Evolutionary conservation across 371 early-diverging fungal species (phyloP), one percentile per base, ranked within the genome.

Genomic region (Catenaria anguillulae): DNA sequence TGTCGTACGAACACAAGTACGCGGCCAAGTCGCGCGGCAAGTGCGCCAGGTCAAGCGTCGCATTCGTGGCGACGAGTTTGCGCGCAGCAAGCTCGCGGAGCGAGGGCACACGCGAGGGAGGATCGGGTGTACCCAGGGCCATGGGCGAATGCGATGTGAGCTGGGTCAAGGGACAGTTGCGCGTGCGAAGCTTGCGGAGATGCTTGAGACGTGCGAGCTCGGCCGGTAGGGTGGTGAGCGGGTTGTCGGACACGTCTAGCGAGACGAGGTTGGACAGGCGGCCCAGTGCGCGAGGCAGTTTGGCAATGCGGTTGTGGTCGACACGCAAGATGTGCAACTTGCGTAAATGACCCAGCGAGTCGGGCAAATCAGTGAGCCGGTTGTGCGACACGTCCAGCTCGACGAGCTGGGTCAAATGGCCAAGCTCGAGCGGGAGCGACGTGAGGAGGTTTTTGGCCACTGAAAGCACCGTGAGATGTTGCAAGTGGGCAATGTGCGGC

Each of bases 301-400:
- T 64, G 10, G 60, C 63, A n/a, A 92, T 68, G 23, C 61, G 48
- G 67, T 84, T 87, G 43, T 71, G 50, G 45, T 77, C 73, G 2
- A 87, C 66, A 19, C 78, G 64, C 13, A 93, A 73, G 8, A 68
- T 71, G 24, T 75, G 74, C 31, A 90, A 74, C 50, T 77, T 75
- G 35, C 72, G 75, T 4, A 90, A 73, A 0, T 71, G 64, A 23
- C 78, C 78, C 55, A 89, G 78, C 34, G 80, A 74, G 4, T 73
- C 65, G 1, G 89, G 89, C 43, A 92, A 64, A 15, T 64, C 55
- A 4, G 67, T 70, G 33, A 92, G 70, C 55, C 70, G 64, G 73
- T 93, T 93, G 54, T 77, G 66, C 29, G 82, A 76, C 12, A 84
- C 64, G 50, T 79, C 75, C 55, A 93, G 70, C 31, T 86, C 87